Evolutionary conservation across 306 rosid species (phyloP).

Genomic region (Trichosanthes cucumerina): DNA sequence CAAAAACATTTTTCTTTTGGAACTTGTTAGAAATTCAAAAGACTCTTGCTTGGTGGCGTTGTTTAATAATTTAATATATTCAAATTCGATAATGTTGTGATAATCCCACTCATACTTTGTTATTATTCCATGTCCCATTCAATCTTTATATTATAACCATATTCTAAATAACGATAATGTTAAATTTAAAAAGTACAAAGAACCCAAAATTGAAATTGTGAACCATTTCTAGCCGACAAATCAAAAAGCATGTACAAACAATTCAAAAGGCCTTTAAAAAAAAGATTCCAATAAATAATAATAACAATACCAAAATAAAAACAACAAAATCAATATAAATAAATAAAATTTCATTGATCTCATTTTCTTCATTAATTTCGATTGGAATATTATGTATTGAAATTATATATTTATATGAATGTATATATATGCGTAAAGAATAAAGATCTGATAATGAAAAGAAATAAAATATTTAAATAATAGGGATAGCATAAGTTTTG

Average conservation of each 20-base stretch:
- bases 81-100: neutral
- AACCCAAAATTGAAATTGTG: neutral
- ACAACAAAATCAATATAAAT: neutral
- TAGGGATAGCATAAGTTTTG: neutral
- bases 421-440: neutral
- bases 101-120: neutral
- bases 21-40: neutral
- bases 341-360: neutral
- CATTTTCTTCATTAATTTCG: neutral
- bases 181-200: neutral
- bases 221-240: neutral
- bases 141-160: neutral
- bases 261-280: neutral
- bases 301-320: neutral
- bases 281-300: neutral
- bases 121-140: neutral
- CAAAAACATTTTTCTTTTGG: neutral
- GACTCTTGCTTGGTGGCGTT: neutral
- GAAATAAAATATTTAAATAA: neutral
- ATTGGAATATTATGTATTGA: neutral
- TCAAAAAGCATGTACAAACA: neutral
- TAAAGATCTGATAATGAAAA: neutral
- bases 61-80: neutral
- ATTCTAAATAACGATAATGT: too few relatives aligned
- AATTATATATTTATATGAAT: neutral